Evolutionary conservation across 257 asterid species (phyloP).

Genomic region (Vinca minor): DNA sequence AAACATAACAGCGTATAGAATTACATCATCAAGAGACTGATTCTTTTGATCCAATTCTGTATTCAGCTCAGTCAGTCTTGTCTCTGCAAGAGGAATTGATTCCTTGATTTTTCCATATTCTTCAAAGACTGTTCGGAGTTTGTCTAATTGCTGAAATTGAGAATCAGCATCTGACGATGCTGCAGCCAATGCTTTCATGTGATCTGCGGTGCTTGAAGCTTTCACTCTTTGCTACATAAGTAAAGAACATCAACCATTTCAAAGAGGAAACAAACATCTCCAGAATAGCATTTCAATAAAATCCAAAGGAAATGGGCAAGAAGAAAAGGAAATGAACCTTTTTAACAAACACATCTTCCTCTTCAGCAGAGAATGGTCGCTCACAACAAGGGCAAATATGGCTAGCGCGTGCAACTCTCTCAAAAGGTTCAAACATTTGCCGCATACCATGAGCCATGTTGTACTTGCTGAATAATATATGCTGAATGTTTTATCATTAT

Average conservation of each 20-base stretch:
- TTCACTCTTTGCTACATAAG: slow-evolving; percentile 64
- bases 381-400: slow-evolving; percentile 93
- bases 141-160: slow-evolving; percentile 83
- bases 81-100: slow-evolving; percentile 70
- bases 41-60: slow-evolving; percentile 69
- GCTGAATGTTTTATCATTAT: background rate
- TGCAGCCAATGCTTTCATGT: slow-evolving; percentile 42
- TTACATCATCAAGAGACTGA: slow-evolving; percentile 94
- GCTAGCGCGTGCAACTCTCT: slow-evolving; percentile 73
- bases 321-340: slow-evolving; percentile 38
- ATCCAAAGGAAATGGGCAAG: background rate
- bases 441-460: slow-evolving; percentile 59
- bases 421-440: slow-evolving; percentile 68
- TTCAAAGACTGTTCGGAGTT: slow-evolving; percentile 66
- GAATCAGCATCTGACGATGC: slow-evolving; percentile 62
- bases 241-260: slow-evolving; percentile 13
- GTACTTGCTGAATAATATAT: slow-evolving; percentile 43
- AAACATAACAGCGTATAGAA: slow-evolving; percentile 17
- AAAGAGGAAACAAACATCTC: slow-evolving; percentile 4
- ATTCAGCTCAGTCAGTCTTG: slow-evolving; percentile 48
- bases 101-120: slow-evolving; percentile 72
- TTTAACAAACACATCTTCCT: slow-evolving; percentile 87
- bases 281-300: slow-evolving; percentile 11
- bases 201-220: slow-evolving; percentile 55
- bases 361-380: slow-evolving; percentile 74